Percentiles rank a stretch among this genome's conserved stretches.
These are phyloP conservation scores for Aspergillus saccharolyticus DNA, from an alignment of 495 filamentous ascomycete genomes.

Conservation along the genomic window DNA sequence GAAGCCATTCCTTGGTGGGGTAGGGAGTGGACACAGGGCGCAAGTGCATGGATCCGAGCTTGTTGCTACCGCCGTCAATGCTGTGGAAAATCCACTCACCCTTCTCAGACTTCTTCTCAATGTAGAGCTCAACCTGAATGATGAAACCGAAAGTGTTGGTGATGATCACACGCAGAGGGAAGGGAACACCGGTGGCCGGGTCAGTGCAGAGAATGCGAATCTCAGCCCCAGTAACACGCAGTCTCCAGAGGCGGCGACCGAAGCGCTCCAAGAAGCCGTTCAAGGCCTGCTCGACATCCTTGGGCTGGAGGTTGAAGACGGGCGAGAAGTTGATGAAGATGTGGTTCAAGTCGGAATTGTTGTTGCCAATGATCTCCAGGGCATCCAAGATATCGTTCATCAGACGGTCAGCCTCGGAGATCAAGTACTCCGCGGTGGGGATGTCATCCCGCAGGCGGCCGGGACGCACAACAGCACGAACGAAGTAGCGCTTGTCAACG, in stretches of 20 bases:
- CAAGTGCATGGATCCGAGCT: conserved; percentile 94
- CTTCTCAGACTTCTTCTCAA: conserved; percentile 96
- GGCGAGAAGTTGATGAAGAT: conserved; percentile 99
- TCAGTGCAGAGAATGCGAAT: conserved; percentile 98
- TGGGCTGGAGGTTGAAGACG: conserved; percentile 85
- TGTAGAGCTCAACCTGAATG: conserved; percentile 95
- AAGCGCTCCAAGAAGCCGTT: conserved; percentile 95
- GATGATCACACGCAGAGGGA: conserved; percentile 93
- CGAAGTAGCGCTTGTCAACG: conserved; percentile 86
- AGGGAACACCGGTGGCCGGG: conserved; percentile 73
- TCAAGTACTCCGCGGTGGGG: conserved; percentile 93
- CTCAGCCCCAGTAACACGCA: conserved; percentile 94
- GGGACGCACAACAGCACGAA: conserved; percentile 86
- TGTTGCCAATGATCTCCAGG: conserved; percentile 96
- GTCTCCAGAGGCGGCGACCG: conserved; percentile 89
- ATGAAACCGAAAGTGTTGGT: conserved; percentile 99
- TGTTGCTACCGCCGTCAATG: conserved; percentile 80
- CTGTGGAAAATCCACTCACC: conserved; percentile 96
- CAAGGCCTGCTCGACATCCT: conserved; percentile 90
- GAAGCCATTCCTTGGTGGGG: conserved; percentile 95
- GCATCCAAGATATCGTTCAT: conserved; percentile 98
- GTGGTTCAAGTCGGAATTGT: conserved; percentile 98
- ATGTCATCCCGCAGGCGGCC: conserved; percentile 95
- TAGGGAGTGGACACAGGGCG: conserved; percentile 87
- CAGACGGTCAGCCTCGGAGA: conserved; percentile 91